These are phyloP conservation scores for Primulina eburnea DNA, from an alignment of 257 asterid genomes.

Conservation along the genomic window DNA sequence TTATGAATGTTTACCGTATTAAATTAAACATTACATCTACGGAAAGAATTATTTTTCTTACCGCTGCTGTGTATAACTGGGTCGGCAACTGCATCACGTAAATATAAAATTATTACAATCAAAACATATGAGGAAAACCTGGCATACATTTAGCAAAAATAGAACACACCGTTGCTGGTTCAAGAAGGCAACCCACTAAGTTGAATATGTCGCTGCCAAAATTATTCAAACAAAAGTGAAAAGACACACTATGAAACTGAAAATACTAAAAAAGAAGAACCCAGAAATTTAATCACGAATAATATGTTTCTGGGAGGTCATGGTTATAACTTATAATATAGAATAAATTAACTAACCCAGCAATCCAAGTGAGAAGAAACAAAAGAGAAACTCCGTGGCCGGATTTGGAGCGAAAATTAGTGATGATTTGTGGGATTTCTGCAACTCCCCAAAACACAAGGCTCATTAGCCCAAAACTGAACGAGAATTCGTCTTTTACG, in stretches of 20 bases:
- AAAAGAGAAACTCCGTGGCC: conserved; percentile 78
- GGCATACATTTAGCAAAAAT: neutral
- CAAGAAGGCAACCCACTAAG: conserved; percentile 81
- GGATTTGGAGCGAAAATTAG: conserved; percentile 75
- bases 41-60: conserved; percentile 27
- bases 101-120: neutral
- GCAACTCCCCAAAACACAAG: conserved; percentile 82
- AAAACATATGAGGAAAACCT: neutral
- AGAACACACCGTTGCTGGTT: conserved; percentile 77
- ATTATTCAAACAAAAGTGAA: neutral
- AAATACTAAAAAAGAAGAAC: neutral
- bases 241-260: neutral
- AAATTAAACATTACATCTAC: too few relatives aligned
- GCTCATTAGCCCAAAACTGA: conserved; percentile 71
- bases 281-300: neutral
- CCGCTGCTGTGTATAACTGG: conserved; percentile 86
- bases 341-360: conserved; percentile 43
- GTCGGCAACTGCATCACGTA: conserved; percentile 77
- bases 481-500: conserved; percentile 55
- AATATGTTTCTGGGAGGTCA: too few relatives aligned
- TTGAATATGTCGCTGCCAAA: conserved; percentile 73
- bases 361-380: conserved; percentile 78
- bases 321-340: neutral
- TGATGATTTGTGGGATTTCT: conserved; percentile 88
- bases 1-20: too few relatives aligned